Base-by-base conservation (phyloP, 1,284 basidiomycete species). In the Moniliella sp. region DNA sequence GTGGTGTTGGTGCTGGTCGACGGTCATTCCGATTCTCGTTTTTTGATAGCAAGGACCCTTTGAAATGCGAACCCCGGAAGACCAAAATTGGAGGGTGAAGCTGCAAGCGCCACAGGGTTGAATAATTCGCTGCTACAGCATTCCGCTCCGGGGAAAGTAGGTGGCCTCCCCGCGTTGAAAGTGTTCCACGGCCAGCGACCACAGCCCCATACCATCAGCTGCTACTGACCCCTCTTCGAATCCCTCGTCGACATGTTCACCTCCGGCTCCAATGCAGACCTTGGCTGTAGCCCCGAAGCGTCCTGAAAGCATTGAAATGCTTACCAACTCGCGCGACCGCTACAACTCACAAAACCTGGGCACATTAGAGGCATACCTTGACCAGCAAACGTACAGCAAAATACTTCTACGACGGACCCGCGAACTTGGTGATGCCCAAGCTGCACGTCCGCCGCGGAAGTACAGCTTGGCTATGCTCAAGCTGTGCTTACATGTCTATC, bases 311-410 rank as follows among this genome's bases (percentile, higher is more conserved):
- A 10, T 5, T 16, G 17, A 9, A 15, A 12, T 30, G 9, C 25
- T 15, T 21, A 12, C 12, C 30, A 2, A 13, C 25, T 15, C 30
- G 12, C 29, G 35, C 84, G 83, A 93, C 68, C 74, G 84, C 41
- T 93, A 93, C 65, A 93, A 93, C 64, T 84, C 84, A 25, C 77
- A 78, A 37, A 93, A 91, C 63, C 73, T 88, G 39, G 69, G 73
- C 26, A 78, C 84, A 43, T 73, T 94, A 38, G 82, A 91, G 65
- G 86, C 91, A 57, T 93, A 93, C 65, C 73, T 94, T 37, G 78
- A 76, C 57, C 74, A 80, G 57, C 84, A 94, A 64, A 78, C 83
- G 47, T 70, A 79, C 49, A 77, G 72, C 49, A 75, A 76, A 50
- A 76, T 83, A 55, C n/a, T n/a, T n/a, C n/a, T 91, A 91, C 55